Conservation (phyloP, 139 green algal genomes). For the Edaphochlamys debaryana region DNA sequence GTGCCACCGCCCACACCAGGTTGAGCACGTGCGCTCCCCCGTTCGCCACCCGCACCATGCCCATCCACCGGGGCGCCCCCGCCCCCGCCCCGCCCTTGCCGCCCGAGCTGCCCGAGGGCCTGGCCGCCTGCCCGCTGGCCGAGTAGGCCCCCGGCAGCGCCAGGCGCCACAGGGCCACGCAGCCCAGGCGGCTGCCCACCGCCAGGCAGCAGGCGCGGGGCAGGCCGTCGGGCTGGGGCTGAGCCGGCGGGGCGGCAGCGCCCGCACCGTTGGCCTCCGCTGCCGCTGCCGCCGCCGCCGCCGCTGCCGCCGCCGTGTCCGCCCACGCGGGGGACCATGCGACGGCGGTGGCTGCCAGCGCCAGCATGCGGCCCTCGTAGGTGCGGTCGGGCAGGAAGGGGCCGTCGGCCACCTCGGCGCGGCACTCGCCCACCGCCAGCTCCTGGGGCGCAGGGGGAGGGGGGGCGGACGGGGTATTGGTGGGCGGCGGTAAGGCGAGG, state of each 20-base stretch:
- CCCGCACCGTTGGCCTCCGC: neutral
- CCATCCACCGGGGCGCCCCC: neutral
- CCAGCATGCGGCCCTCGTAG: slow-evolving; percentile 24
- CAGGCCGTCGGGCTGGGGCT: neutral
- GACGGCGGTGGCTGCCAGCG: neutral
- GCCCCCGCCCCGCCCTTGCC: neutral
- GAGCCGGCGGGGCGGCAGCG: neutral
- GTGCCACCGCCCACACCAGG: slow-evolving; percentile 9
- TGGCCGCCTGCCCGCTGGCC: neutral
- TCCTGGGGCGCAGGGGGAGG: too few relatives aligned
- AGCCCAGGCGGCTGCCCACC: slow-evolving; percentile 21
- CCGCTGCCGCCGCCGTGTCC: too few relatives aligned
- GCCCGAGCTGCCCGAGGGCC: neutral
- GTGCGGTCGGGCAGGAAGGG: neutral
- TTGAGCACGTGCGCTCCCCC: slow-evolving; percentile 10
- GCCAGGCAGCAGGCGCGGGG: slow-evolving; percentile 4
- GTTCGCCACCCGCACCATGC: neutral
- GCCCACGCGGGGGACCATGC: slow-evolving; percentile 6
- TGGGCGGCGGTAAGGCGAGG: too few relatives aligned
- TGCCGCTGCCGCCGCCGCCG: neutral
- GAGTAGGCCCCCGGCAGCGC: neutral
- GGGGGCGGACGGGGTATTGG: too few relatives aligned
- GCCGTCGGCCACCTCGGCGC: neutral
- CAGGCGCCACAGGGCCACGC: slow-evolving; percentile 6
- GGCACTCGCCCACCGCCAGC: too few relatives aligned